Base-by-base conservation (phyloP, 306 rosid genomes). In the Vigna unguiculata region DNA sequence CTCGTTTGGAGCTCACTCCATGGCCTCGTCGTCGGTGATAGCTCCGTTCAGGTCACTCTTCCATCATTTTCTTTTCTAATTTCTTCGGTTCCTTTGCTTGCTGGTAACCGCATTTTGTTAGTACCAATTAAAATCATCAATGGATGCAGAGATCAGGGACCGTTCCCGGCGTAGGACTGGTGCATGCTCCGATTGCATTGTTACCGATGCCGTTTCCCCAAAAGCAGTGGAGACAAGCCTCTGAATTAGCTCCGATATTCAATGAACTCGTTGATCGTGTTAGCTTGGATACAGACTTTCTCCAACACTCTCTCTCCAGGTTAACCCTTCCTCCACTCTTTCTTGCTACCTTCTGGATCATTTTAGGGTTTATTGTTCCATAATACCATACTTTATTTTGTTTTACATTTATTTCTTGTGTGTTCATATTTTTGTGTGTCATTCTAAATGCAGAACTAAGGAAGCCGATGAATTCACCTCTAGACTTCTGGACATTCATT, bases 1-100 rank as follows among this genome's bases (percentile, higher is more conserved):
- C 97, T 95, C 55, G 93, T 92, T 81, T 95, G 97, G 97, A 85
- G 92, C 80, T 90, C 97, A 28, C 95, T 95, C 62, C 93, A 89
- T 52, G 98, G 98, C 7, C 91, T 95, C 63, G 61, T 95, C 13
- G 78, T 89, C 53, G 98, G 89, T 17, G 86, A 92, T 75, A 90
- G 81, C 87, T 84, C 97, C 24, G 71, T 68, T 32, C 82, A 92
- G 96, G 98, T 87, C 25, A 22, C 78, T 60, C 24, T 53, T 34
- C 40, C 28, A 3, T 2, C 55, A 0, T 19, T 52, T 3, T 4
- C 9, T 54, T 54, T 28, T 7, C 4, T 53, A 9, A 20, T 53
- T 53, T 14, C 0, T 51, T 49, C 3, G 0, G 2, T 3, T 3
- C 14, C 20, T 17, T 34, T 34, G 40, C 9, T 34, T 6, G n/a